Base-by-base conservation (phyloP, 495 filamentous ascomycete species). In the Xylaria intraflava region DNA sequence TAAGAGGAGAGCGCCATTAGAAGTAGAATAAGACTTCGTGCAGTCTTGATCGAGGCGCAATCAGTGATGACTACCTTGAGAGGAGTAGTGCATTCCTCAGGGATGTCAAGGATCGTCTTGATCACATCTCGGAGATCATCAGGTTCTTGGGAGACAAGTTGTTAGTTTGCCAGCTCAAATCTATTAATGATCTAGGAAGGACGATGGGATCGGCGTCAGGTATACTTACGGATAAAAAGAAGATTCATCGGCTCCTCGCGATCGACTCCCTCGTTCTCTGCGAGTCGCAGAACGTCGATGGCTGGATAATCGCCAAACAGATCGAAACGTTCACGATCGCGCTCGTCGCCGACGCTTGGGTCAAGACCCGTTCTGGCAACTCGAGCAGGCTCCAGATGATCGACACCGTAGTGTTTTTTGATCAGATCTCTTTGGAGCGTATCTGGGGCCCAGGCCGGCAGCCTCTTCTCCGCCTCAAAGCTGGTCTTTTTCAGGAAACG, bases 221-320 rank as follows among this genome's bases (percentile, higher is more conserved):
- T n/a, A n/a, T n/a, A 50, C 47, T 50, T 14, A 50, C 47, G 16
- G 0, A 30, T 9, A n/a, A 50, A 50, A 14, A 50, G 47, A 23
- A 50, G n/a, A 23, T 50, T 14, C 14, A 50, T 29, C 12, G 23
- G 22, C 6, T 41, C 24, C 17, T 27, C 41, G 1, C n/a, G 23
- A 1, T 40, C 6, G 1, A 20, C 23, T 7, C 47, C 47, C 14
- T 50, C 47, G n/a, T 50, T 50, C 5, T 14, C 26, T 12, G 3
- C 11, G 0, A 50, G 47, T 3, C 35, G 33, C 6, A 50, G 47
- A 12, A 50, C 47, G 16, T 50, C 47, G 12, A 50, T 50, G 27
- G 47, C 47, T 20, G 47, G 47, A 22, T 39, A 29, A 22, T 19
- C 29, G 8, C 47, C 47, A n/a, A 40, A 50, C 23, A 50, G 6